Evolutionary conservation across 441 rosid species (phyloP), one percentile per base, ranked within the genome.

Genomic region (Raphanus hybrid): DNA sequence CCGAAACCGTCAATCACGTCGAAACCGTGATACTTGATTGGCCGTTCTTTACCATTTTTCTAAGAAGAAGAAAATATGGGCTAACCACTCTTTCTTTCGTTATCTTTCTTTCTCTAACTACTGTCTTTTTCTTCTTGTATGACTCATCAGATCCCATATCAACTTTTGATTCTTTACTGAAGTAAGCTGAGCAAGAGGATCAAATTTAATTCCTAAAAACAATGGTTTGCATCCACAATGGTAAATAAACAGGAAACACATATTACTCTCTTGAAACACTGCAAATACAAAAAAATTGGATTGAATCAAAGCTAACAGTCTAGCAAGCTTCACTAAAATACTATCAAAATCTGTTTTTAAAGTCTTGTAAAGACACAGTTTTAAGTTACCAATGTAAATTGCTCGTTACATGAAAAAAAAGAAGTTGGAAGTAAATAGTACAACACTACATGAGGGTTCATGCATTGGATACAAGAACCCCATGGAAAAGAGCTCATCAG

Each of bases 1-100:
- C 34, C 71, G 64, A 67, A 32, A 73, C 73, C 78, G 78, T 52
- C 69, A 78, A 73, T 78, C 81, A 73, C 75, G 78, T 52, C 62
- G 34, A 69, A 50, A 45, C 75, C 75, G 75, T 79, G 45, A 69
- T 7, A 37, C 55, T 27, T 52, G 41, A 52, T 48, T 58, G 75
- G 39, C 41, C 35, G 62, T 57, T 70, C 37, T 70, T 55, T 54
- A 63, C 14, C 64, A 6, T 11, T 69, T 67, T 48, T 45, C 6
- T 32, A 8, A 9, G 16, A 64, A 58, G 11, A 41, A 37, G 4
- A 60, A 64, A 16, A 60, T 45, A 32, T 48, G 60, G 43, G 20
- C 14, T 52, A 52, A 69, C 64, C 26, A 61, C 74, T 61, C 65
- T 59, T 59, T 68, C 45, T 58, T 34, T 34, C 37, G 5, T 34